Evolutionary conservation across 2,329 filamentous ascomycete genomes (phyloP).

Genomic region (Aspergillus neoniger): DNA sequence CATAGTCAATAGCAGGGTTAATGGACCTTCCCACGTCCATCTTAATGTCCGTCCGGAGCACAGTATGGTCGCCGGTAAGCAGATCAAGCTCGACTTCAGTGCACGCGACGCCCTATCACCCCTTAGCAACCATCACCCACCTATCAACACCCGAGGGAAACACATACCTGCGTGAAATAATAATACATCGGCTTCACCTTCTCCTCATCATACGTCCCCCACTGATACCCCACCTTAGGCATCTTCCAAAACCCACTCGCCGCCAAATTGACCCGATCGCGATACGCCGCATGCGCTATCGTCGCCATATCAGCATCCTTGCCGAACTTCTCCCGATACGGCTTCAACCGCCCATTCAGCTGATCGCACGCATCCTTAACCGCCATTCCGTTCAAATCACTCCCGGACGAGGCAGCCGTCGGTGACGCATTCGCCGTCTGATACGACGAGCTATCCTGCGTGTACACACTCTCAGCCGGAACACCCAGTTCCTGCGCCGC

Average conservation of each 20-base stretch:
- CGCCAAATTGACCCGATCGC: constrained; percentile 89
- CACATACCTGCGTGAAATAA: constrained; percentile 91
- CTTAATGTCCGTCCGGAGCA: constrained; percentile 83
- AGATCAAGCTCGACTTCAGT: constrained; percentile 93
- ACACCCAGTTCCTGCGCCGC: constrained; percentile 26
- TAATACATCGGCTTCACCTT: constrained; percentile 81
- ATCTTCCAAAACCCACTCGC: constrained; percentile 97
- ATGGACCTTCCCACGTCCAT: constrained; percentile 78
- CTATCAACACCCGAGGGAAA: too few relatives aligned
- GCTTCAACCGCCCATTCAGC: constrained; percentile 71
- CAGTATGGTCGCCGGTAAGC: constrained; percentile 90
- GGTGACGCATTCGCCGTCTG: constrained; percentile 28
- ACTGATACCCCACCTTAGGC: constrained; percentile 91
- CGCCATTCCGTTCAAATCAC: constrained; percentile 30
- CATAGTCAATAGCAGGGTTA: constrained; percentile 75
- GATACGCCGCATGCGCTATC: constrained; percentile 87
- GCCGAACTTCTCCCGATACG: constrained; percentile 77
- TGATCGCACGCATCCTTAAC: constrained; percentile 54
- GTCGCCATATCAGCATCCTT: constrained; percentile 77
- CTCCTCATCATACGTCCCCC: constrained; percentile 64
- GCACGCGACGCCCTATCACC: constrained; percentile 66
- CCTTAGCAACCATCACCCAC: not conserved
- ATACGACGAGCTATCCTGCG: constrained; percentile 24
- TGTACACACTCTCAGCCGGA: constrained; percentile 22
- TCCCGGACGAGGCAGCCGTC: constrained; percentile 28